Evolutionary conservation across 805 yeast genomes (phyloP), one percentile per base, ranked within the genome.

Genomic region (Metschnikowia henanensis): DNA sequence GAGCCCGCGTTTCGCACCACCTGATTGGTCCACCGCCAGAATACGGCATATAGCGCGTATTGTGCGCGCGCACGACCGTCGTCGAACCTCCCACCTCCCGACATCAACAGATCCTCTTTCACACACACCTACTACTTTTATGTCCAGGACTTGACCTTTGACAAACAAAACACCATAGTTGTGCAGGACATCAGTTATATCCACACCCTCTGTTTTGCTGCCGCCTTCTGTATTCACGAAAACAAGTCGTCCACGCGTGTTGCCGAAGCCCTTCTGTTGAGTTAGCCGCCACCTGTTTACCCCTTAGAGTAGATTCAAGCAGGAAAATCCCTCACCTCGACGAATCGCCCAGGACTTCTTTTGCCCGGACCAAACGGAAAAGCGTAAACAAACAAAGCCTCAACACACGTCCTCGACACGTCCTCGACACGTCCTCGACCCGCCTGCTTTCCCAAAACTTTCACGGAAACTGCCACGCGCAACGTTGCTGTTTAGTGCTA

Each of bases 121-220:
- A 47, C 54, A 52, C 54, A 52, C 54, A 49, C 55, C 53, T 51
- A 51, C 57, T 51, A 42, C 57, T 51, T 51, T 47, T 53, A 46
- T 53, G 55, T 53, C 55, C 57, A 53, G 57, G 57, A 53, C 52
- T 33, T 51, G 45, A 36, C 50, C 30, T 33, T 45, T 37, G 19
- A 26, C 41, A 31, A 37, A 18, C 38, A 37, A 32, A 42, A 15
- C 39, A 36, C 32, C 46, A 35, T 37, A 51, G 55, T 50, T 51
- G 55, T 51, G 55, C 55, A 51, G 55, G 55, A 51, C 45, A 47
- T 19, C 40, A 41, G 41, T 50, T 51, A 51, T 51, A 51, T 51
- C 55, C 53, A 51, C 55, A 51, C 53, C 55, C 46, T 26, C 20
- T 43, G 43, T 46, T 49, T 47, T 39, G 39, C 38, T 39, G 30